Evolutionary conservation across 495 filamentous ascomycete species (phyloP), one percentile per base, ranked within the genome.

Genomic region (Aspergillus haitiensis): DNA sequence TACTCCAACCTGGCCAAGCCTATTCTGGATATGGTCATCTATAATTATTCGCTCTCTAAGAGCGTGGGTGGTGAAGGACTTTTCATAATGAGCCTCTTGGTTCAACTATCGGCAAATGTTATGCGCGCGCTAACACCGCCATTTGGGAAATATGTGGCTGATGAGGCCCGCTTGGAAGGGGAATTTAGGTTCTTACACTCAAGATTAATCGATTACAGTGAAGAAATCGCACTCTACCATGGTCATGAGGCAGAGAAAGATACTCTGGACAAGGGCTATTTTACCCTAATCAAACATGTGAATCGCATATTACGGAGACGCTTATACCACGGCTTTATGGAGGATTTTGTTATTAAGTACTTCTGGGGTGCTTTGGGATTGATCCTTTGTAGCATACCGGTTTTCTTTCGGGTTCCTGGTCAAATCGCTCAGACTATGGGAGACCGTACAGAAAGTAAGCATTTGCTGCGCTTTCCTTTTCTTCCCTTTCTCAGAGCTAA

Each of bases 1-100:
- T 98, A 98, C 76, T 95, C 92, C 40, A 98, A 97, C 68, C 76
- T 98, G n/a, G 95, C 94, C 11, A 98, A 98, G 66, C 94, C 94
- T 0, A 80, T 93, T 2, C 79, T 98, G 10, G 94, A 98, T 66
- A 96, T 98, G 86, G 83, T 87, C 31, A 95, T 98, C 58, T 98
- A 98, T 74, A 98, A 93, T 63, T 93, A 90, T 70, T 91, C 91
- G 2, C 81, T 98, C 4, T 96, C 92, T 1, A 86, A 90, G 66
- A 96, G 88, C 59, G 95, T 98, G 27, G 94, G 94, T 44, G 92
- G 93, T 2, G 94, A 98, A 72, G 93, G 93, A 0, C 79, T 95
- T 33, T 90, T 98, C 64, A 89, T 93, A 69, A 97, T 97, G 93
- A 88, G 88, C 53, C 72, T 98, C 36, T 78, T 98, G 21, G 93